Evolutionary conservation across 345 rosid genomes (phyloP).

Genomic region (Hibiscus syriacus): DNA sequence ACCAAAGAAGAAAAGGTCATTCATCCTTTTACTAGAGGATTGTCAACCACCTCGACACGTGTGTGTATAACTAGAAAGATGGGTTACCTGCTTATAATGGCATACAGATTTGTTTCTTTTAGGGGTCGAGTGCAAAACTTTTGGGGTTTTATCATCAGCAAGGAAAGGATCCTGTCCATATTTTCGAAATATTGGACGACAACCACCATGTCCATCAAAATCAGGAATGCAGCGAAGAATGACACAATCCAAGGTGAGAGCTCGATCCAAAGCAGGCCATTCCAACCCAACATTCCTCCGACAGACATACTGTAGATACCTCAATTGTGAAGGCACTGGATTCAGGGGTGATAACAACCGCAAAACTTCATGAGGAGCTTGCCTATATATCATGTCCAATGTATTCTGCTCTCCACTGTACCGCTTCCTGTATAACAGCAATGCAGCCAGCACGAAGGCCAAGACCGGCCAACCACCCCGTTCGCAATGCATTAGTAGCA

Average conservation of each 20-base stretch:
- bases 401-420: constrained; percentile 80
- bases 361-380: constrained; percentile 87
- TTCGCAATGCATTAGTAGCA: constrained; percentile 87
- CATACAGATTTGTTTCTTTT: constrained; percentile 55
- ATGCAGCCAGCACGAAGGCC: constrained; percentile 78
- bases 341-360: constrained; percentile 66
- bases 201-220: constrained; percentile 69
- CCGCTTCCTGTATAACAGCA: constrained; percentile 77
- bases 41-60: background rate
- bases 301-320: constrained; percentile 82
- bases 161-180: constrained; percentile 84
- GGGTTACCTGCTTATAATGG: constrained; percentile 70
- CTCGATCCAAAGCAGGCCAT: constrained; percentile 95
- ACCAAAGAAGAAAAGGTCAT: background rate
- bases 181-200: constrained; percentile 72
- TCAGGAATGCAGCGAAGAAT: constrained; percentile 72
- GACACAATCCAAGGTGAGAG: constrained; percentile 80
- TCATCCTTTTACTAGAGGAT: background rate
- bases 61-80: background rate
- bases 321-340: constrained; percentile 80
- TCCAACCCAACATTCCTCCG: constrained; percentile 81
- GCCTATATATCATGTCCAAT: constrained; percentile 84
- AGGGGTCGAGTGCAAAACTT: constrained; percentile 52
- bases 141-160: constrained; percentile 48
- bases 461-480: constrained; percentile 83